Evolutionary conservation across 2,329 filamentous ascomycete genomes (phyloP).

Genomic region (Verticillium dahliae): DNA sequence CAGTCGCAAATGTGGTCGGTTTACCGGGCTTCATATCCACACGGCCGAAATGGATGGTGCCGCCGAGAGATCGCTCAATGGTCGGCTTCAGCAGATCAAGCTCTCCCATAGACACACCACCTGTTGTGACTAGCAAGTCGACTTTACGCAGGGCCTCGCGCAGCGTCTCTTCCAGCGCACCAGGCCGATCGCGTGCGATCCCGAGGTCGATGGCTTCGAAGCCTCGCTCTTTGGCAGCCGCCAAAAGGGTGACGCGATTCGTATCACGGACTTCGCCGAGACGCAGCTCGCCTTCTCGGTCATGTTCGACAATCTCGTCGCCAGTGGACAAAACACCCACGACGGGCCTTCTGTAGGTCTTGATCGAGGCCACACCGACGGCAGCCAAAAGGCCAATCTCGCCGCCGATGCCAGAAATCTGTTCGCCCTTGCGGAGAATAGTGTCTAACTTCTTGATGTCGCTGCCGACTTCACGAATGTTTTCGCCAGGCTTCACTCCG

Average conservation of each 20-base stretch:
- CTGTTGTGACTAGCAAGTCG: slow-evolving; percentile 84
- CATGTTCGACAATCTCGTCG: slow-evolving; percentile 82
- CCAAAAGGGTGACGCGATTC: slow-evolving; percentile 81
- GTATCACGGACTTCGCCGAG: slow-evolving; percentile 89
- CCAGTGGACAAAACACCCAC: slow-evolving; percentile 89
- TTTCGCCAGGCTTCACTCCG: slow-evolving; percentile 70
- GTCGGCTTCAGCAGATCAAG: slow-evolving; percentile 94
- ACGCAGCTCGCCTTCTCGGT: slow-evolving; percentile 53
- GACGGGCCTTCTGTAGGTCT: slow-evolving; percentile 67
- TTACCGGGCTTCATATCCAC: slow-evolving; percentile 98
- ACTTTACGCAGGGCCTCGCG: slow-evolving; percentile 66
- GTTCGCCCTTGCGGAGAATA: slow-evolving; percentile 71
- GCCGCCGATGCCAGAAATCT: slow-evolving; percentile 80
- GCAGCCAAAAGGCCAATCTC: slow-evolving; percentile 87
- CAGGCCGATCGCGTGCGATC: slow-evolving; percentile 70
- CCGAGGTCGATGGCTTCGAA: slow-evolving; percentile 80
- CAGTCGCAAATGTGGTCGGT: slow-evolving; percentile 91
- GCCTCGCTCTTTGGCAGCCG: slow-evolving; percentile 66
- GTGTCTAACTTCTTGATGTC: slow-evolving; percentile 66
- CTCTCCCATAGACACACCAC: slow-evolving; percentile 96
- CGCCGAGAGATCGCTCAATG: slow-evolving; percentile 81
- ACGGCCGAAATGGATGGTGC: slow-evolving; percentile 91
- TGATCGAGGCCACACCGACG: slow-evolving; percentile 66
- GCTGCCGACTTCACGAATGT: slow-evolving; percentile 85
- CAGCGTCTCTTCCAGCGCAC: slow-evolving; percentile 69